Conservation (phyloP, 768 basidiomycete species). For the Naganishia antarctica region DNA sequence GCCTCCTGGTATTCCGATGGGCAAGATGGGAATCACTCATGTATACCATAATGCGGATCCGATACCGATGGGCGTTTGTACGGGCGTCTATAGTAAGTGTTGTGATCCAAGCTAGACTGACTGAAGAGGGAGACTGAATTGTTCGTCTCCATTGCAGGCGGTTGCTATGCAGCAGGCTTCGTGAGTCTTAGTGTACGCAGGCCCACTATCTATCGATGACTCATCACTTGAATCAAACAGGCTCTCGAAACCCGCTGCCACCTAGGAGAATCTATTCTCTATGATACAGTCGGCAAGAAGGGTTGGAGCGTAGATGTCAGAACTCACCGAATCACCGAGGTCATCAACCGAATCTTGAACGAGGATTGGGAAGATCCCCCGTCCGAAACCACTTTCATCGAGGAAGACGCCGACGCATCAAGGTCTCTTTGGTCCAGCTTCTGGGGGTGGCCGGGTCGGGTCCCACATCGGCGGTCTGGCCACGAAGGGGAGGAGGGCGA, state of each 20-base stretch:
- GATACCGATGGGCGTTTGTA: conserved; percentile 61
- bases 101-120: not conserved
- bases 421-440: not conserved
- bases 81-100: conserved; percentile 39
- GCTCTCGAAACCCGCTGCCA: conserved; percentile 61
- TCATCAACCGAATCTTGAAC: conserved; percentile 67
- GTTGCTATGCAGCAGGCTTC: conserved; percentile 77
- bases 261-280: conserved; percentile 71
- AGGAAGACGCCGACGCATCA: conserved; percentile 45
- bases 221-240: conserved; percentile 17
- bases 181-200: conserved; percentile 43
- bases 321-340: conserved; percentile 64
- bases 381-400: conserved; percentile 32
- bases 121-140: not conserved
- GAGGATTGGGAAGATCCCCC: conserved; percentile 70
- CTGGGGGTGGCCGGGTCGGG: conserved; percentile 46
- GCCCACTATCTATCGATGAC: no score
- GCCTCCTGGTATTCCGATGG: conserved; percentile 57
- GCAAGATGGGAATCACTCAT: conserved; percentile 60
- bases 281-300: conserved; percentile 76
- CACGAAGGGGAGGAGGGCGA: conserved; percentile 32
- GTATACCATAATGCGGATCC: conserved; percentile 93
- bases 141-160: conserved; percentile 49
- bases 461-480: conserved; percentile 33
- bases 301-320: conserved; percentile 73